Evolutionary conservation across 495 filamentous ascomycete species (phyloP), one percentile per base, ranked within the genome.

Genomic region (Aspergillus baeticus): DNA sequence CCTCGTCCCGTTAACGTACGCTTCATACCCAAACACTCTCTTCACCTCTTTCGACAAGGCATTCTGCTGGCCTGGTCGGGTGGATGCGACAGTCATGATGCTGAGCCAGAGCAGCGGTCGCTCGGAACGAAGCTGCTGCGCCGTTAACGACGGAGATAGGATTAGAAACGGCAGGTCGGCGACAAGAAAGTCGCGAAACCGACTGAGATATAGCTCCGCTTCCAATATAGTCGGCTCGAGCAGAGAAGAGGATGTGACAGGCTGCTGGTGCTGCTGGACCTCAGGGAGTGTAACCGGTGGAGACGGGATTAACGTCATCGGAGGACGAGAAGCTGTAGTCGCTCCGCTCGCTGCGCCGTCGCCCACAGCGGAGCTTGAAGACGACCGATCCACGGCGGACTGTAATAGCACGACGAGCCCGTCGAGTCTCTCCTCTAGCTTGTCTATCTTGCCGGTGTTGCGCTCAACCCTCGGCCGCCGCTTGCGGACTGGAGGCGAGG

Each of bases 391-490:
- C 33, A 39, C 21, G 0, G 51, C 23, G 1, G 38, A 34, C 17
- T 45, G 15, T 0, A 54, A 41, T 5, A 54, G 39, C 1, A 15
- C 41, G 15, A 54, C 29, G 2, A 54, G 39, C 1, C 51, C 51
- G 11, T 54, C 51, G 13, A 54, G 39, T 29, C 43, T 54, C 51
- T 54, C 39, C 39, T 54, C 51, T 2, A 54, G n/a, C 17, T 54
- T 45, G 8, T 54, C 22, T 8, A 54, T 41, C 14, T 26, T 14
- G 13, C 5, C 13, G n/a, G 35, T 36, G 6, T 29, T 21, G 20
- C 26, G 1, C 4, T 7, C 21, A 13, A 37, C 15, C 3, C 10
- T 17, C 13, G 17, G 21, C 8, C 51, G 51, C 2, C 51, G 38
- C 11, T 45, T 54, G 5, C 51, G 39, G 11, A 45, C 26, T 2